Evolutionary conservation across 2,329 filamentous ascomycete genomes (phyloP), one percentile per base, ranked within the genome.

Genomic region (Drechmeria coniospora): DNA sequence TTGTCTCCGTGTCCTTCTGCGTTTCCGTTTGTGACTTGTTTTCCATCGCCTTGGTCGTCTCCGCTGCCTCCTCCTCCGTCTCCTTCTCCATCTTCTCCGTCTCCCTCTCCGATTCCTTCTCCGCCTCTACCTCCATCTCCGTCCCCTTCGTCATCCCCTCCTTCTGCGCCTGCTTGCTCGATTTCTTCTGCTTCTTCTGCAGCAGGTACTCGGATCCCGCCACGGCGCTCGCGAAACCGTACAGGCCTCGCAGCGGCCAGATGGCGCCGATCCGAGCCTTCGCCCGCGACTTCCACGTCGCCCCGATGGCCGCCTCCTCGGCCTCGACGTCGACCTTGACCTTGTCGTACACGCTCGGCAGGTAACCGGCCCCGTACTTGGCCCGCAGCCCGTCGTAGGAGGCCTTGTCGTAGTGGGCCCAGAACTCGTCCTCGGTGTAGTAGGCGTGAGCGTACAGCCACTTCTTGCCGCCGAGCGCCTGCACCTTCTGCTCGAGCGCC

Each of bases 361-460:
- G 43, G 26, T 67, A 62, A 2, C 53, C 52, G 0, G 76, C 75
- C 4, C 56, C 50, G 41, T 79, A 80, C 41, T 65, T 69, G 15
- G 48, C 45, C 12, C 75, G 53, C 28, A 79, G 49, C 3, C 43
- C 46, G 24, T 77, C 65, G 35, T 80, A 79, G 42, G 66, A 67
- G 6, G 52, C 39, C 21, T 59, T 55, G 42, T 77, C 65, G 34
- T 79, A 80, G 29, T 68, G 59, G 8, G 54, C 46, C 74, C 75
- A 79, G 44, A 81, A 81, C 36, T 80, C 75, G 0, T 67, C 61
- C 43, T 76, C 66, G 3, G 61, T 67, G 45, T 78, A 78, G 47
- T 74, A 79, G 0, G 71, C 68, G 32, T 79, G 74, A 1, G 74
- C 73, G 36, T 81, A 81, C 1, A 81, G 51, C 57, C 72, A 78